Evolutionary conservation across 768 basidiomycete species (phyloP), one percentile per base, ranked within the genome.

Genomic region (Daedaleopsis nitida): DNA sequence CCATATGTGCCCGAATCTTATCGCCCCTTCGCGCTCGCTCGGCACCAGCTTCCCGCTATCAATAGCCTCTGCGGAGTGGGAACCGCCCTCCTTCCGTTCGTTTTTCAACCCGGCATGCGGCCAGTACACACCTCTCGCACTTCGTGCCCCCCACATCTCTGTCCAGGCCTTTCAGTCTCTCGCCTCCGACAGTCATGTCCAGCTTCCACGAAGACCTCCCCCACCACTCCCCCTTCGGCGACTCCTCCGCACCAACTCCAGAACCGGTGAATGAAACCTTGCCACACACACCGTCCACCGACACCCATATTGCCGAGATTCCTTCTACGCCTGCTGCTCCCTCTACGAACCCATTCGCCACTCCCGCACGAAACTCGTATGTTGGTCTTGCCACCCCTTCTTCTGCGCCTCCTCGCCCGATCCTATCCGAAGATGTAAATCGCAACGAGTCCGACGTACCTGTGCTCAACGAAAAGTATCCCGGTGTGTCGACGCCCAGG

Each of bases 331-430:
- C 60, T 4, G 24, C 52, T 35, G 50, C 59, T 1, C 54, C 54
- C 10, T 52, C 57, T 55, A 21, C 50, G 42, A 62, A 62, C 51
- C 60, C 60, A 1, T 62, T 62, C 51, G 65, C 68, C 13, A 63
- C 60, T 5, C 66, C 65, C 17, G 60, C 60, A 14, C 64, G 62
- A 42, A 65, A 59, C 49, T 69, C 68, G 16, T 69, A 61, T 42
- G 32, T 65, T 24, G 63, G 45, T 13, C 52, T 47, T 12, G 47
- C 39, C 2, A 60, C 68, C 1, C 50, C 56, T 6, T 63, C 68
- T 1, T 58, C 66, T 16, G 59, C 58, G 14, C 43, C 55, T 1
- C 63, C 65, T n/a, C 61, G 62, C 10, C 60, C 68, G 7, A 44
- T 65, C 37, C 51, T 69, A 14, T 23, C 60, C 1, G 48, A 59